Percentiles rank a stretch among this genome's conserved stretches.
Conservation (phyloP, 352 stramenopile genomes). For the Pythium aquatile region DNA sequence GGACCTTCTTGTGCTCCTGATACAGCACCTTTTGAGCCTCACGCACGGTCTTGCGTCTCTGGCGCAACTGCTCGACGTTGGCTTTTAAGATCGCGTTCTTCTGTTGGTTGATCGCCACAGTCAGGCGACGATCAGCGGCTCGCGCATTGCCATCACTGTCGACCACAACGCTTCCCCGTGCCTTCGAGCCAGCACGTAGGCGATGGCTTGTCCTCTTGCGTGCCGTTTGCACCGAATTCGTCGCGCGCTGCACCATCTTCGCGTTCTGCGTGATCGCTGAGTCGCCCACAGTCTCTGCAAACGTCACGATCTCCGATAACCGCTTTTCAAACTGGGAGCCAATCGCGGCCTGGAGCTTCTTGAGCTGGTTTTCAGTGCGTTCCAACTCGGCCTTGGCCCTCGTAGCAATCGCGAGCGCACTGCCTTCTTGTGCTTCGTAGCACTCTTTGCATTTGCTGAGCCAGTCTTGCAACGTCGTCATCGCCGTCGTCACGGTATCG, state of each 20-base stretch:
- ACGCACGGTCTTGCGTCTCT: constrained; percentile 43
- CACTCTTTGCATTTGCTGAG: constrained; percentile 55
- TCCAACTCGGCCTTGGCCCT: constrained; percentile 47
- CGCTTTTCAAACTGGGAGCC: constrained; percentile 55
- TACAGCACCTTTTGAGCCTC: constrained; percentile 34
- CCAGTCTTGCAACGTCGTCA: constrained; percentile 64
- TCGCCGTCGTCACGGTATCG: constrained; percentile 26
- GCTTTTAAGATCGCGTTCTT: constrained; percentile 45
- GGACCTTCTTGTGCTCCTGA: constrained; percentile 36
- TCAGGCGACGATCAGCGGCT: constrained; percentile 31
- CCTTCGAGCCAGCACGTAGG: background rate
- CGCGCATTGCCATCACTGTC: background rate
- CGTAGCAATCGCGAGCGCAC: constrained; percentile 35
- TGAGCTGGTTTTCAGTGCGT: constrained; percentile 55
- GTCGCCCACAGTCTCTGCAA: constrained; percentile 30
- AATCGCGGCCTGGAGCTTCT: constrained; percentile 57
- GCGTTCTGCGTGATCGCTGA: constrained; percentile 18
- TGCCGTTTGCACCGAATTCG: constrained; percentile 11
- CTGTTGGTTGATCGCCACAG: constrained; percentile 52
- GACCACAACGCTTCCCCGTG: background rate
- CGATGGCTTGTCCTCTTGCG: constrained; percentile 8
- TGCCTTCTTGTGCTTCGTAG: constrained; percentile 39
- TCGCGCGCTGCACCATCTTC: constrained; percentile 18
- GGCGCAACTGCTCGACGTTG: constrained; percentile 41
- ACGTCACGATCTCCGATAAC: constrained; percentile 41